A percentile compares a stretch with the other conserved stretches of the same genome.
Conservation (phyloP, 768 basidiomycete species). For the Cystofilobasidium capitatum region DNA sequence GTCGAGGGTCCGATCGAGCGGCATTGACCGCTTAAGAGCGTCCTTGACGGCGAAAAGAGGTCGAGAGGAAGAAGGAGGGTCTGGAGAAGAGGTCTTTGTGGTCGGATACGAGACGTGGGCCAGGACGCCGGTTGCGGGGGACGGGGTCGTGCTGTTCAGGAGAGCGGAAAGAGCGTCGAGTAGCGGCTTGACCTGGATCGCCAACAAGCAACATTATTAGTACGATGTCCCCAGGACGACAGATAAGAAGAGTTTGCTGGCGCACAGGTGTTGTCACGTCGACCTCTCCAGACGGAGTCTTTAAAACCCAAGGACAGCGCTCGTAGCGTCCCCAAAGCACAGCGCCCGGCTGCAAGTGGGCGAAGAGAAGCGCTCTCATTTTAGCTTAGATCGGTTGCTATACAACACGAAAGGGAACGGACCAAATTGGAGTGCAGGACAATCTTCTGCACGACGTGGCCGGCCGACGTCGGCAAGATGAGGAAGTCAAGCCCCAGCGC, state of each 20-base stretch:
- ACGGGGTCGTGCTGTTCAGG: too few relatives aligned
- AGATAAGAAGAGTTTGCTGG: background rate
- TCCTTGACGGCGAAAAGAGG: background rate
- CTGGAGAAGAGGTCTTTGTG: too few relatives aligned
- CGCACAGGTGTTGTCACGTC: background rate
- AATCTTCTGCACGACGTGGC: background rate
- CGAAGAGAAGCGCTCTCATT: background rate
- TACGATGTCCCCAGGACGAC: too few relatives aligned
- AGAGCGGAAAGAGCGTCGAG: background rate
- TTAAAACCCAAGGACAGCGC: background rate
- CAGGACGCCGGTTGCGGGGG: background rate
- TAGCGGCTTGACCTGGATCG: background rate
- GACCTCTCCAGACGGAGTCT: background rate
- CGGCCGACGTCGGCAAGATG: background rate
- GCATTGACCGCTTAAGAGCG: background rate
- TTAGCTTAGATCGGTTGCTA: too few relatives aligned
- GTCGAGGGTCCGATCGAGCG: background rate
- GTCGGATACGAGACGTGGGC: slow-evolving; percentile 2
- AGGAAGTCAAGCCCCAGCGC: background rate
- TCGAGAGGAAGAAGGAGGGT: too few relatives aligned
- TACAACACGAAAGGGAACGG: background rate
- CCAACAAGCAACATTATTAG: too few relatives aligned
- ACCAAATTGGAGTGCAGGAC: background rate
- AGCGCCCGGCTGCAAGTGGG: background rate
- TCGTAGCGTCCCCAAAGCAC: background rate